phyloP scores from a whole-genome alignment of 177 flowering plant species.

The Telopea speciosissima region DNA sequence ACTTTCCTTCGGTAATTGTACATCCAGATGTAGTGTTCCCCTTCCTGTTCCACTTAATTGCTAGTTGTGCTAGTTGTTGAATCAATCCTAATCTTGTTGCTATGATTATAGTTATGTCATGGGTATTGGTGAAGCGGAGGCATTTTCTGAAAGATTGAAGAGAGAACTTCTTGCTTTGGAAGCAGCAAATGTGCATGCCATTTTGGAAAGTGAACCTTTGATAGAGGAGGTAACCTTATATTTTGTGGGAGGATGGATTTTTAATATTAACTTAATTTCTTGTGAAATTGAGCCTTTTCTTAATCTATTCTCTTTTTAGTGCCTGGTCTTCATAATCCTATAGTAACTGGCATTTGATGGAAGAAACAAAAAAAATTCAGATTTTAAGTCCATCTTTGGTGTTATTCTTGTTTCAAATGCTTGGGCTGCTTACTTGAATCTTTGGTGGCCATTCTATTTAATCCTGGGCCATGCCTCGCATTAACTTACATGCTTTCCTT shows the following conservation, averaged over 20 bases:
- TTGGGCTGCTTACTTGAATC: not conserved
- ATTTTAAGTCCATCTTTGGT: too few species aligned
- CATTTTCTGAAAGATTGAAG: slow-evolving; percentile 96
- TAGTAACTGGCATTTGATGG: not conserved
- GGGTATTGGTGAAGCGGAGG: slow-evolving; percentile 99
- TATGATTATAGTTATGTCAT: slow-evolving; percentile 73
- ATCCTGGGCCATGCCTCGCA: not conserved
- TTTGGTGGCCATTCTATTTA: not conserved
- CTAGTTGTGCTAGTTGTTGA: not conserved
- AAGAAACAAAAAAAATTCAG: too few species aligned
- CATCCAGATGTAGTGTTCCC: not conserved
- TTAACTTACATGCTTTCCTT: not conserved
- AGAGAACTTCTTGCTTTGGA: slow-evolving; percentile 96
- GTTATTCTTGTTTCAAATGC: not conserved
- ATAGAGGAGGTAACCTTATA: slow-evolving; percentile 58
- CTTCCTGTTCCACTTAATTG: not conserved
- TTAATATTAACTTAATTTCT: not conserved
- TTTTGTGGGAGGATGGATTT: not conserved
- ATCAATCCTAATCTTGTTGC: not conserved
- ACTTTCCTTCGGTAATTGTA: too few species aligned
- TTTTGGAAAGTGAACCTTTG: slow-evolving; percentile 92
- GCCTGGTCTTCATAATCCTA: not conserved
- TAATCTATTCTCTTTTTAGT: not conserved
- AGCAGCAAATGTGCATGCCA: slow-evolving; percentile 99
- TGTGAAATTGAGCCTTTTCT: not conserved